phyloP scores from a whole-genome alignment of 2,329 filamentous ascomycete genomes.

The Neophaeococcomyces aloes region DNA sequence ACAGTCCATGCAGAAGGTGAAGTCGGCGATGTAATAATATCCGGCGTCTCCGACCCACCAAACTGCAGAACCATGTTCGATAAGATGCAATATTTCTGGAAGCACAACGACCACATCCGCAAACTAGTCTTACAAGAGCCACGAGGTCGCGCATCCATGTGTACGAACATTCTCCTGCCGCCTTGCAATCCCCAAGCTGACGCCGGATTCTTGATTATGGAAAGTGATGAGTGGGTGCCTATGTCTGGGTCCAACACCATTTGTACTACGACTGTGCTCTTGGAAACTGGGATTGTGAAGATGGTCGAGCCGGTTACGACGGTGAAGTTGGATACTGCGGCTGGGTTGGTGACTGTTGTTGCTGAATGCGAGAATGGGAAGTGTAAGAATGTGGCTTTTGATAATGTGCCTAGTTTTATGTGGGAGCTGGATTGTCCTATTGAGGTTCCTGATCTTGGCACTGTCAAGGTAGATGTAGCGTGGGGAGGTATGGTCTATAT shows the following conservation, averaged over 20 bases:
- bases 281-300: slow-evolving; percentile 39
- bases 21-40: slow-evolving; percentile 41
- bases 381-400: slow-evolving; percentile 35
- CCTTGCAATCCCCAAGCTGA: slow-evolving; percentile 37
- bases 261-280: slow-evolving; percentile 34
- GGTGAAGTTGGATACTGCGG: slow-evolving; percentile 36
- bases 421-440: slow-evolving; percentile 31
- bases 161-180: slow-evolving; percentile 33
- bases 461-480: slow-evolving; percentile 34
- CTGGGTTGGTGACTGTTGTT: slow-evolving; percentile 33
- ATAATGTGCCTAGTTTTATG: slow-evolving; percentile 38
- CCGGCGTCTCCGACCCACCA: slow-evolving; percentile 34
- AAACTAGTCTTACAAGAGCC: slow-evolving; percentile 39
- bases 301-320: slow-evolving; percentile 37
- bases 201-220: slow-evolving; percentile 38
- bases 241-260: slow-evolving; percentile 41
- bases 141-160: slow-evolving; percentile 34
- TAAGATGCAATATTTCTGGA: slow-evolving; percentile 36
- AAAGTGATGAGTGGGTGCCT: slow-evolving; percentile 36
- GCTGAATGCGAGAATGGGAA: slow-evolving; percentile 36
- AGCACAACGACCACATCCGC: slow-evolving; percentile 32
- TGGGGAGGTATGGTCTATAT: slow-evolving; percentile 40
- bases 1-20: slow-evolving; percentile 24
- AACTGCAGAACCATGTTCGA: slow-evolving; percentile 37
- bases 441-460: slow-evolving; percentile 33